Evolutionary conservation across 495 filamentous ascomycete species (phyloP), one percentile per base, ranked within the genome.

Genomic region (Penicillium taxi): DNA sequence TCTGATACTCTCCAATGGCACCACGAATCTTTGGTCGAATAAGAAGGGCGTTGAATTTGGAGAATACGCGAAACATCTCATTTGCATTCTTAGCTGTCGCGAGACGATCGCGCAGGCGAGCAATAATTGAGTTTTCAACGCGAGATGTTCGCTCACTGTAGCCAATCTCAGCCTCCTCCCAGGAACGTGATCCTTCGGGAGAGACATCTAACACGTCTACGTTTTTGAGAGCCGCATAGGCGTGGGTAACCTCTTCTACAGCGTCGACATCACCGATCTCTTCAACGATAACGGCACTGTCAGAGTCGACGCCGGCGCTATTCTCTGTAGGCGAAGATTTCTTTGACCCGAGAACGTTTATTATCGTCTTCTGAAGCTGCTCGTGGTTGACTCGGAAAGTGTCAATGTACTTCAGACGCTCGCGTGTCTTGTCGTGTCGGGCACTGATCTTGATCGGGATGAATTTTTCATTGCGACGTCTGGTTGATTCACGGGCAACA

Each of bases 41-140:
- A 52, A 99, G 90, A 32, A 99, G 80, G 18, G 91, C 93, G 53
- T 99, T 99, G 73, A 99, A 99, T 53, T 96, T 96, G 13, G 91
- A 99, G 56, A 96, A 96, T 30, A 99, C 91, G 24, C 93, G 84
- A 58, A 99, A 99, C 91, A 96, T 99, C 56, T 96, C 91, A 55
- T 93, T 96, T 14, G 91, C 91, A 35, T 81, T 89, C 70, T 89
- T 96, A 9, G 91, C 88, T 2, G 85, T 95, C 2, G 90, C 91
- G 34, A 99, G 70, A 26, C 91, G 82, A 62, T 99, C 91, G 50
- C 93, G 74, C 7, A 99, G 66, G 23, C 89, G 78, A 38, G 91
- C 87, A 56, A 99, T 99, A 56, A 99, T 99, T 8, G 93, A 95
- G 55, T 96, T 99, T 56, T 99, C 91, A 6, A 99, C 91, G 12